Evolutionary conservation across 768 basidiomycete genomes (phyloP).

Genomic region (Leccinum disarticulatum): DNA sequence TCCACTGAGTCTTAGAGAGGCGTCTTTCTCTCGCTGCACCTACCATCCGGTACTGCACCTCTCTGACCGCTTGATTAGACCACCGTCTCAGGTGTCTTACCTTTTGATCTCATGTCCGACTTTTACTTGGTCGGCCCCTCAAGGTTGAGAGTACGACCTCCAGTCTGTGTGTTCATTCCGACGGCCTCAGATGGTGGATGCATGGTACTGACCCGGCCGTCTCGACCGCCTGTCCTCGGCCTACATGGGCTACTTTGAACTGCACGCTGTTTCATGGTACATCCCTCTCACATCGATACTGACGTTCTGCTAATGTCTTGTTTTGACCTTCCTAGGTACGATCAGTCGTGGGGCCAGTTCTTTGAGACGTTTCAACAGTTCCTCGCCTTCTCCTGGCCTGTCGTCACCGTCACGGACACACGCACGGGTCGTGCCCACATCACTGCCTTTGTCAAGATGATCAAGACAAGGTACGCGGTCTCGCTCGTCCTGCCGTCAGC

Average conservation of each 20-base stretch:
- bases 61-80: not conserved
- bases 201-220: conserved; percentile 2
- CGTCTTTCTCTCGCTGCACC: not conserved
- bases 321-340: conserved; percentile 51
- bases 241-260: conserved; percentile 78
- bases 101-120: conserved; percentile 48
- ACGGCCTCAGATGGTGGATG: not conserved
- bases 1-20: not conserved
- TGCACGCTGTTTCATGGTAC: conserved; percentile 67
- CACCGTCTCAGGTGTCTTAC: not conserved
- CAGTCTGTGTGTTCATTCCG: conserved; percentile 56
- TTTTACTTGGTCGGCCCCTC: conserved; percentile 70
- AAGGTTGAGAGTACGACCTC: conserved; percentile 79
- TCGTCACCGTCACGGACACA: conserved; percentile 73
- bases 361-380: conserved; percentile 81
- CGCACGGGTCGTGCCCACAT: conserved; percentile 75
- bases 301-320: not conserved
- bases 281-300: not conserved
- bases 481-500: not conserved
- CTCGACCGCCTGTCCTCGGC: conserved; percentile 53
- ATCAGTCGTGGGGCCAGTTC: conserved; percentile 75
- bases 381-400: conserved; percentile 81
- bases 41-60: not conserved
- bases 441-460: conserved; percentile 79
- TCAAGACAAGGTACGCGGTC: conserved; percentile 63